These are phyloP conservation scores for Citropsis articulata DNA, from an alignment of 345 rosid genomes.

Conservation along the genomic window DNA sequence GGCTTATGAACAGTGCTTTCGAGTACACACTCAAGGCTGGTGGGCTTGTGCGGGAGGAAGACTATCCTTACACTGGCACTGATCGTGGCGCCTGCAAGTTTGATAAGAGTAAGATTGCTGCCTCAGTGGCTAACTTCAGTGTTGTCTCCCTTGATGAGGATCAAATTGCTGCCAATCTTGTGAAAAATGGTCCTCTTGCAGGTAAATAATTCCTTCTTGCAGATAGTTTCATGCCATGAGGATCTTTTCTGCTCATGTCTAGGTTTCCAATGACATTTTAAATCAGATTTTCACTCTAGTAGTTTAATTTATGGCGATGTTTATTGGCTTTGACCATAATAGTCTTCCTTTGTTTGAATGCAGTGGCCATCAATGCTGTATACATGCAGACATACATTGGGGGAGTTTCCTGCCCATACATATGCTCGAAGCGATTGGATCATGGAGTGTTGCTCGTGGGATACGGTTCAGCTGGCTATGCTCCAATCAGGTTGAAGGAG, in stretches of 20 bases:
- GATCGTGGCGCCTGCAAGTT: constrained; percentile 69
- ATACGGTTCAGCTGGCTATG: constrained; percentile 75
- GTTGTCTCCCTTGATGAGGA: constrained; percentile 82
- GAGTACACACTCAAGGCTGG: constrained; percentile 86
- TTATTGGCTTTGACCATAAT: not conserved
- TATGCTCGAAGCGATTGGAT: constrained; percentile 73
- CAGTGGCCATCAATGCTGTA: constrained; percentile 85
- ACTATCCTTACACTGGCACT: constrained; percentile 83
- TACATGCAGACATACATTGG: constrained; percentile 92
- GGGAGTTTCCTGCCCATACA: constrained; percentile 87
- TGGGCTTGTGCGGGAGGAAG: constrained; percentile 87
- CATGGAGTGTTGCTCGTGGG: constrained; percentile 92
- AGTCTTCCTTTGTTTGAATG: constrained; percentile 16
- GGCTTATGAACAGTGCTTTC: constrained; percentile 85
- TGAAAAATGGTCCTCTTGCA: constrained; percentile 85
- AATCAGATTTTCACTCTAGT: not conserved
- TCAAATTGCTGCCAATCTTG: constrained; percentile 94
- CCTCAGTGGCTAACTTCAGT: constrained; percentile 82
- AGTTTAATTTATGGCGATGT: too few relatives aligned
- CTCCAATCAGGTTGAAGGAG: constrained; percentile 83
- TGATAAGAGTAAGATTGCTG: constrained; percentile 77
- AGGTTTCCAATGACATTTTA: not conserved
- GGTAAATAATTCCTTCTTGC: constrained; percentile 30
- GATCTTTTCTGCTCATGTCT: not conserved
- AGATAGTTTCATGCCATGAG: not conserved